Percentiles rank a stretch among this genome's conserved stretches.
Evolutionary conservation across 805 yeast genomes (phyloP).

Genomic region (Zygosaccharomyces siamensis): DNA sequence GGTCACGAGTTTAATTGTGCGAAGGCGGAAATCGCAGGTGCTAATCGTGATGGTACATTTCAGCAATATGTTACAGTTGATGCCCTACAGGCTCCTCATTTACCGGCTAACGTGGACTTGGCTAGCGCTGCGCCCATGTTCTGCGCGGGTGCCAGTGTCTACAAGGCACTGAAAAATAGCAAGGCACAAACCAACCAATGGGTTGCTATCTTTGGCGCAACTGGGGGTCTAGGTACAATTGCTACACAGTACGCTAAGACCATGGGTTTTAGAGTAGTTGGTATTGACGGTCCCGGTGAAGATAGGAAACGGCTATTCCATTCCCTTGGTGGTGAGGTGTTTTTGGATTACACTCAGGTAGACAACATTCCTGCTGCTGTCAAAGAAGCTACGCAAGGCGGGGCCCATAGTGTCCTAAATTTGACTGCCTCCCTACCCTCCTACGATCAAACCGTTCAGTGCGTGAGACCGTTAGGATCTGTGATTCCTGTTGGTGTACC

Average conservation of each 20-base stretch:
- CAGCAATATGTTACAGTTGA: conserved; percentile 87
- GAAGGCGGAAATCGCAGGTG: conserved; percentile 49
- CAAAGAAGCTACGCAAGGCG: conserved; percentile 55
- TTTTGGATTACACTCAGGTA: conserved; percentile 49
- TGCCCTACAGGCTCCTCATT: conserved; percentile 75
- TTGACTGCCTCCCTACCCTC: conserved; percentile 65
- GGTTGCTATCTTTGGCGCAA: conserved; percentile 58
- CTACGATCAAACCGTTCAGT: conserved; percentile 50
- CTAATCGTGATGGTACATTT: conserved; percentile 69
- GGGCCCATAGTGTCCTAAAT: conserved; percentile 67
- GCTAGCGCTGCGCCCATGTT: conserved; percentile 62
- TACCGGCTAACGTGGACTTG: conserved; percentile 67
- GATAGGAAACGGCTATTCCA: conserved; percentile 45
- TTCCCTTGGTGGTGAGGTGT: conserved; percentile 50
- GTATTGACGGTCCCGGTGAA: conserved; percentile 49
- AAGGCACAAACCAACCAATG: conserved; percentile 48
- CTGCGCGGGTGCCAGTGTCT: conserved; percentile 61
- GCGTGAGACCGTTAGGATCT: conserved; percentile 62
- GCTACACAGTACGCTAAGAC: conserved; percentile 59
- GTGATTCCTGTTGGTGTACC: conserved; percentile 73
- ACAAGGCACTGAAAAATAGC: conserved; percentile 53
- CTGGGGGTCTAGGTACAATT: conserved; percentile 57
- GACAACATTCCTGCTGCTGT: conserved; percentile 50
- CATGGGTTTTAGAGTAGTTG: conserved; percentile 53
- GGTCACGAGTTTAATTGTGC: conserved; percentile 50